phyloP scores from a whole-genome alignment of 2,329 filamentous ascomycete genomes.

The Chrysoporthe puriensis region DNA sequence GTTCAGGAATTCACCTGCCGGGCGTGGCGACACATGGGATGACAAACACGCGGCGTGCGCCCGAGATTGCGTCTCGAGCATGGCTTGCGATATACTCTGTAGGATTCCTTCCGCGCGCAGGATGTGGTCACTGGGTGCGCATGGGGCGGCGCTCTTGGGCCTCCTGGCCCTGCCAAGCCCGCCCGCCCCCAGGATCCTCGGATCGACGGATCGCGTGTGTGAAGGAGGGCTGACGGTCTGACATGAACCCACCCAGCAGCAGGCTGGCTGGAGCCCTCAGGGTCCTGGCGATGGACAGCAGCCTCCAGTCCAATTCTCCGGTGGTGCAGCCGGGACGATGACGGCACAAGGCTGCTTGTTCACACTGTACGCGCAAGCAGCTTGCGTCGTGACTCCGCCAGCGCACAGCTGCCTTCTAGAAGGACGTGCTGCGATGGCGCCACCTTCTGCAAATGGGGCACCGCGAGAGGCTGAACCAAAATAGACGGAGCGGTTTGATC shows the following conservation, averaged over 20 bases:
- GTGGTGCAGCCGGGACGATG: neutral
- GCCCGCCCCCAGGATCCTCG: neutral
- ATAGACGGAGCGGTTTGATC: constrained; percentile 3
- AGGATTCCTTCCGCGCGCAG: constrained; percentile 10
- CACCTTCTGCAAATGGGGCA: constrained; percentile 4
- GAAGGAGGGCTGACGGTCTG: neutral
- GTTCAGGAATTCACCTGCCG: too few species aligned
- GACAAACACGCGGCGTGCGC: neutral
- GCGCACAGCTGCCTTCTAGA: constrained; percentile 5
- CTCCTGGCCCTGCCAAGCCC: neutral
- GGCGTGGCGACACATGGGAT: too few species aligned
- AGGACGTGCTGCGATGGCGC: neutral
- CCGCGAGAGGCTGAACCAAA: constrained; percentile 1
- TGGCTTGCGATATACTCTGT: neutral
- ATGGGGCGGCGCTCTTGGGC: neutral
- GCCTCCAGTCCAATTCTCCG: neutral
- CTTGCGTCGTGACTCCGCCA: neutral
- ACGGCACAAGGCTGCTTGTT: neutral
- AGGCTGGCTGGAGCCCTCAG: neutral
- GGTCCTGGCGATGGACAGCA: neutral
- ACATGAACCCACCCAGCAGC: neutral
- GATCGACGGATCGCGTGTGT: constrained; percentile 1
- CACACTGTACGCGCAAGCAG: neutral
- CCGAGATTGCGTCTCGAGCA: neutral
- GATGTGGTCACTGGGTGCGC: constrained; percentile 6